phyloP scores from a whole-genome alignment of 1,139 yeast genomes.

The Kodamaea derodonti region DNA sequence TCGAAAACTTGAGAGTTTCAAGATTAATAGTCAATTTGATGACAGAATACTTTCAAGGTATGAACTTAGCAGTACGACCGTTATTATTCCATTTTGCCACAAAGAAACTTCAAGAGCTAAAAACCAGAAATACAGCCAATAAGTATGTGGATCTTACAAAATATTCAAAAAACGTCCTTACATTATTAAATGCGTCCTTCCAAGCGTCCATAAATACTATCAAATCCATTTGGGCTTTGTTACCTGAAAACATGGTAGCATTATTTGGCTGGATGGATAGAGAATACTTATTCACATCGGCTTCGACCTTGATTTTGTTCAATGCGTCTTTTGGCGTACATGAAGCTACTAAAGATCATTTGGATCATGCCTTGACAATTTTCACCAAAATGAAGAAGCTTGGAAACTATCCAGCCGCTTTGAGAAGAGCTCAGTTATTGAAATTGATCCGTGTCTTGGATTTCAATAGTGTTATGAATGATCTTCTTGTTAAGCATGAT shows the following conservation, averaged over 20 bases:
- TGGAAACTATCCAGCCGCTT: constrained; percentile 77
- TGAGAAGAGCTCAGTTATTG: constrained; percentile 67
- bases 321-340: constrained; percentile 83
- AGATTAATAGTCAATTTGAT: constrained; percentile 72
- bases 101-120: constrained; percentile 55
- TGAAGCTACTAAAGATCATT: constrained; percentile 66
- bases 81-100: constrained; percentile 74
- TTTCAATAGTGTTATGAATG: constrained; percentile 62
- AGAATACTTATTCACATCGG: constrained; percentile 77
- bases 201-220: constrained; percentile 82
- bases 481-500: constrained; percentile 53
- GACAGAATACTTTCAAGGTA: constrained; percentile 85
- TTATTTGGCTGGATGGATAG: constrained; percentile 87
- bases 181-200: constrained; percentile 72
- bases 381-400: constrained; percentile 72
- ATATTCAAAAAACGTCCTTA: constrained; percentile 64
- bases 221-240: constrained; percentile 66
- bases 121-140: constrained; percentile 37
- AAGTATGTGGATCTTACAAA: constrained; percentile 64
- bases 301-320: constrained; percentile 71
- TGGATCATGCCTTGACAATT: constrained; percentile 68
- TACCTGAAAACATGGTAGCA: constrained; percentile 77
- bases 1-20: constrained; percentile 53
- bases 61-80: constrained; percentile 80
- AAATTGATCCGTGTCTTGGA: constrained; percentile 63